phyloP scores from a whole-genome alignment of 345 rosid species.

The Crucihimalaya himalaica region DNA sequence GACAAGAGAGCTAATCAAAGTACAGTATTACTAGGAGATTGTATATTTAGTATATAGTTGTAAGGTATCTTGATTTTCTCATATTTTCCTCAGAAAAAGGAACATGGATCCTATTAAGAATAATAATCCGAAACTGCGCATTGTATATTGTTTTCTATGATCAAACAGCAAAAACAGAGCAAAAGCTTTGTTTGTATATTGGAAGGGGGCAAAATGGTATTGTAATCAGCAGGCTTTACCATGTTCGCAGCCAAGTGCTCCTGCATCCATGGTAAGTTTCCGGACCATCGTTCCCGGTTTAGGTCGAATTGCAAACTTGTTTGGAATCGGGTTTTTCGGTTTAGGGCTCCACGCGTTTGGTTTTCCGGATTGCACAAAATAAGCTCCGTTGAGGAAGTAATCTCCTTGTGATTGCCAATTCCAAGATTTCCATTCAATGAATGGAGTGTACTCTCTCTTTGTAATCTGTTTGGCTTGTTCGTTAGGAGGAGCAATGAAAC shows the following conservation, averaged over 20 bases:
- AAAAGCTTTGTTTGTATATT: slow-evolving; percentile 1
- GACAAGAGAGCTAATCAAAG: too few relatives aligned
- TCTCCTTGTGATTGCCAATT: slow-evolving; percentile 75
- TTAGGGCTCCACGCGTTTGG: slow-evolving; percentile 35
- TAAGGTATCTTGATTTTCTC: slow-evolving; percentile 23
- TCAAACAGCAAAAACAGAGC: slow-evolving; percentile 14
- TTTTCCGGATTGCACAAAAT: slow-evolving; percentile 63
- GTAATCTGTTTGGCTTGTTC: slow-evolving; percentile 51
- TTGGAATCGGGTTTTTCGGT: neutral
- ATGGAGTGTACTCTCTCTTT: slow-evolving; percentile 52
- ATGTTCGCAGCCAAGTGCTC: slow-evolving; percentile 49
- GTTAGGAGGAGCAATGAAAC: slow-evolving; percentile 71
- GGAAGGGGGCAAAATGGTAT: slow-evolving; percentile 15
- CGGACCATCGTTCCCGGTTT: slow-evolving; percentile 50
- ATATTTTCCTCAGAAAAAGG: neutral
- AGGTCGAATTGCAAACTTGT: slow-evolving; percentile 43
- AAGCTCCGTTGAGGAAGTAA: slow-evolving; percentile 66
- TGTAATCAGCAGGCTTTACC: slow-evolving; percentile 35
- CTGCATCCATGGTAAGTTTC: slow-evolving; percentile 52
- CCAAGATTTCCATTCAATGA: slow-evolving; percentile 58
- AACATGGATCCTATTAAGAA: slow-evolving; percentile 21
- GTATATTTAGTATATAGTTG: neutral
- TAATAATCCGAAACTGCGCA: slow-evolving; percentile 2
- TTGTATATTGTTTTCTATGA: slow-evolving; percentile 9
- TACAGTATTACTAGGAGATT: neutral